A percentile compares a stretch with the other conserved stretches of the same genome.
These are phyloP conservation scores for Mycena olivaceomarginata DNA, from an alignment of 768 basidiomycete genomes.

Conservation along the genomic window DNA sequence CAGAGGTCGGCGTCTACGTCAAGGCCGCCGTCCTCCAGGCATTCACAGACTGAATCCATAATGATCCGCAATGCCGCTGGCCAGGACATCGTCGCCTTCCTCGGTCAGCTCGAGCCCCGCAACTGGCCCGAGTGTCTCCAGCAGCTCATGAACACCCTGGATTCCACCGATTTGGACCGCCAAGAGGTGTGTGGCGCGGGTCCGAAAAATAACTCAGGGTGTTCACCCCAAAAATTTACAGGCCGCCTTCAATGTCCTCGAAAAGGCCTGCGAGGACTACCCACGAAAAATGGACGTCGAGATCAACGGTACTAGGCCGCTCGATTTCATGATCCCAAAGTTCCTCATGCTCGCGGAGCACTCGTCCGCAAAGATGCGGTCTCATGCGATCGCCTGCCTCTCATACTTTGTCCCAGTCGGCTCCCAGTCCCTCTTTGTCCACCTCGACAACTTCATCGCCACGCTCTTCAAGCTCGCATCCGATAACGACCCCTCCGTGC, in stretches of 20 bases:
- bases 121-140: constrained; percentile 98
- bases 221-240: constrained; percentile 43
- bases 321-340: constrained; percentile 98
- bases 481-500: constrained; percentile 95
- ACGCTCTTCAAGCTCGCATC: constrained; percentile 96
- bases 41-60: constrained; percentile 85
- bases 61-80: constrained; percentile 97
- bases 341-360: constrained; percentile 94
- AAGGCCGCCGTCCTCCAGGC: constrained; percentile 87
- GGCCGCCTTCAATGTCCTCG: constrained; percentile 96
- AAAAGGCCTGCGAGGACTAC: constrained; percentile 97
- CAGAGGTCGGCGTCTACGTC: constrained; percentile 82
- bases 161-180: constrained; percentile 81
- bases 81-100: constrained; percentile 93
- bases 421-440: constrained; percentile 90
- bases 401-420: constrained; percentile 94
- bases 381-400: constrained; percentile 94
- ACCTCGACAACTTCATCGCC: constrained; percentile 96
- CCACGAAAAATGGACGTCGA: constrained; percentile 96
- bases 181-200: constrained; percentile 84
- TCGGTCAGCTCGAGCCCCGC: constrained; percentile 91
- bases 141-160: constrained; percentile 87
- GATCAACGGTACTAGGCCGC: constrained; percentile 92
- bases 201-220: too few relatives aligned
- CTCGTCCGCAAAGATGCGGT: constrained; percentile 90